Conservation (phyloP, 2,329 filamentous ascomycete genomes). For the Ophiostoma montium region DNA sequence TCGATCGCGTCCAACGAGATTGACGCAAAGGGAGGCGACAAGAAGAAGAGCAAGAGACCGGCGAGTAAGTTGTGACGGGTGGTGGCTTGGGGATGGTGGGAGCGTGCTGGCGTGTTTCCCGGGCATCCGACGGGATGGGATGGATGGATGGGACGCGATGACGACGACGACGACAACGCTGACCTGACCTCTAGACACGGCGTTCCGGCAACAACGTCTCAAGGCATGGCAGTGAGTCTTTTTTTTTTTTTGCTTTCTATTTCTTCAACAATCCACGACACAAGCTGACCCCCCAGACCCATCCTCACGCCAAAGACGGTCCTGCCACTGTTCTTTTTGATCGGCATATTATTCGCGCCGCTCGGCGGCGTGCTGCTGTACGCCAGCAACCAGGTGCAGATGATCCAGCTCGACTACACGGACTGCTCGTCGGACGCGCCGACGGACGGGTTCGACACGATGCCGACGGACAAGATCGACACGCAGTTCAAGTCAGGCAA, state of each 20-base stretch:
- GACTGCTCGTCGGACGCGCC: conserved; percentile 50
- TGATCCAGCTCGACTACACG: conserved; percentile 84
- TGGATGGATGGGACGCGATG: not conserved
- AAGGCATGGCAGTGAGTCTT: conserved; percentile 91
- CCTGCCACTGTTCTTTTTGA: conserved; percentile 75
- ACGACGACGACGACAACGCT: not conserved
- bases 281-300: conserved; percentile 39
- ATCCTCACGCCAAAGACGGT: conserved; percentile 93
- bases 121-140: conserved; percentile 1
- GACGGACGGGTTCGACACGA: conserved; percentile 26
- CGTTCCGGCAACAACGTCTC: conserved; percentile 89
- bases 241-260: too few relatives aligned
- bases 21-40: conserved; percentile 43
- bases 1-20: conserved; percentile 42
- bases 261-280: too few relatives aligned
- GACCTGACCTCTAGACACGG: conserved; percentile 59
- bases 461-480: conserved; percentile 44
- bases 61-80: conserved; percentile 47
- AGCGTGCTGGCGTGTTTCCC: not conserved
- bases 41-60: conserved; percentile 81
- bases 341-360: conserved; percentile 85
- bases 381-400: conserved; percentile 76
- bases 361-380: conserved; percentile 79
- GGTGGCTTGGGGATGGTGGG: not conserved
- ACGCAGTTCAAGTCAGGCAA: conserved; percentile 60